Percentiles rank a stretch among this genome's conserved stretches.
Conservation (phyloP, 2,329 filamentous ascomycete genomes). For the Penicillium aurantiogriseum region DNA sequence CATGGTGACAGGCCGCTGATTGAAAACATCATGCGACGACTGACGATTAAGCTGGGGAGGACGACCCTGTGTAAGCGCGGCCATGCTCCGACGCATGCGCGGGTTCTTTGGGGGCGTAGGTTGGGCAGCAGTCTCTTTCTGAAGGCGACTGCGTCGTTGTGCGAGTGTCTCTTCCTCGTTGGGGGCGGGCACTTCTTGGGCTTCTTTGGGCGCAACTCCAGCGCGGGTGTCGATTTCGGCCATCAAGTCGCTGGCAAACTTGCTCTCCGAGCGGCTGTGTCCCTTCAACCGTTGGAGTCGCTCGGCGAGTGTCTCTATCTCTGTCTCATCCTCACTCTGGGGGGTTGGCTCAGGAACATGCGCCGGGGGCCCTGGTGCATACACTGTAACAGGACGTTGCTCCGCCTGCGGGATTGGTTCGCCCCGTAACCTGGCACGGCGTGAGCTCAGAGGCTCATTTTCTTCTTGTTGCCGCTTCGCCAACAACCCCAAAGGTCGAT, state of each 20-base stretch:
- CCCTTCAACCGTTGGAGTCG: constrained; percentile 43
- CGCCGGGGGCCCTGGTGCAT: constrained; percentile 26
- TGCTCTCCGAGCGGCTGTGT: constrained; percentile 35
- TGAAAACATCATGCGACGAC: constrained; percentile 25
- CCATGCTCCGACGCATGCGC: constrained; percentile 46
- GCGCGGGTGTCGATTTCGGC: constrained; percentile 39
- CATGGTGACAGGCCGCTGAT: constrained; percentile 14
- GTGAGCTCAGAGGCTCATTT: constrained; percentile 79
- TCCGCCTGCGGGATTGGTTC: constrained; percentile 42
- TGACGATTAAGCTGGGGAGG: constrained; percentile 41
- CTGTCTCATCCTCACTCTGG: constrained; percentile 40
- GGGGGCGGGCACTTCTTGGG: constrained; percentile 18
- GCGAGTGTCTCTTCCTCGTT: constrained; percentile 47
- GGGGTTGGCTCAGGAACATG: constrained; percentile 26
- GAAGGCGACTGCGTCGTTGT: constrained; percentile 46
- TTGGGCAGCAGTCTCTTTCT: constrained; percentile 38
- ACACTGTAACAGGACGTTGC: constrained; percentile 37
- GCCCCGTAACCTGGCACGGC: constrained; percentile 72
- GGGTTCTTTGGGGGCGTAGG: constrained; percentile 24
- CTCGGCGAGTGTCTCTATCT: constrained; percentile 49
- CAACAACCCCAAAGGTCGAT: constrained; percentile 48
- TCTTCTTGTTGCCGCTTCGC: constrained; percentile 82
- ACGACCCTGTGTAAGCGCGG: constrained; percentile 53
- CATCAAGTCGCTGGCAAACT: constrained; percentile 47
- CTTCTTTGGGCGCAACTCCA: constrained; percentile 24